Conservation (phyloP, 78 protist genomes). For the Dictyostelium intermedium region DNA sequence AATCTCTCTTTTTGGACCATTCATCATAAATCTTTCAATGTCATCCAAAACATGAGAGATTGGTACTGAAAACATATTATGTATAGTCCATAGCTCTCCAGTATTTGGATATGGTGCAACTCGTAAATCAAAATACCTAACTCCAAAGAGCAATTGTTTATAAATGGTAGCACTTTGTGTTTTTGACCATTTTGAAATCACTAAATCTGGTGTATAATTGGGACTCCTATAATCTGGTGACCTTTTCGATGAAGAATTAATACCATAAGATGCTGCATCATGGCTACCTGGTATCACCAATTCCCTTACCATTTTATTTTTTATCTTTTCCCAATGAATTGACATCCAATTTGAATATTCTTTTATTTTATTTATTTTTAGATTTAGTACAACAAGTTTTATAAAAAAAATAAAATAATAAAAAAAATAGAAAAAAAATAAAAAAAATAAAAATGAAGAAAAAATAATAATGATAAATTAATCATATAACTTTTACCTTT, state of each 20-base stretch:
- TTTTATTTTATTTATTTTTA: neutral
- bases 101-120: neutral
- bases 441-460: no score
- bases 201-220: neutral
- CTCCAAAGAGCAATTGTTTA: neutral
- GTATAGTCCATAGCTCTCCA: neutral
- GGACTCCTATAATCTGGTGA: conserved; percentile 8
- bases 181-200: conserved; percentile 4
- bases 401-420: no score
- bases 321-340: conserved; percentile 5
- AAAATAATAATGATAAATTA: no score
- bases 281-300: neutral
- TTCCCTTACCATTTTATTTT: neutral
- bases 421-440: no score
- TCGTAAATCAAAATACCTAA: conserved; percentile 4
- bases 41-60: neutral
- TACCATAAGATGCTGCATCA: conserved; percentile 8
- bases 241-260: neutral
- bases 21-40: neutral
- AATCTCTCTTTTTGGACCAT: conserved; percentile 8
- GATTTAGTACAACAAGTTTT: no score
- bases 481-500: neutral
- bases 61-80: conserved; percentile 3
- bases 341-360: conserved; percentile 16
- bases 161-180: conserved; percentile 8